phyloP scores from a whole-genome alignment of 768 basidiomycete species.

The Suillus cothurnatus region DNA sequence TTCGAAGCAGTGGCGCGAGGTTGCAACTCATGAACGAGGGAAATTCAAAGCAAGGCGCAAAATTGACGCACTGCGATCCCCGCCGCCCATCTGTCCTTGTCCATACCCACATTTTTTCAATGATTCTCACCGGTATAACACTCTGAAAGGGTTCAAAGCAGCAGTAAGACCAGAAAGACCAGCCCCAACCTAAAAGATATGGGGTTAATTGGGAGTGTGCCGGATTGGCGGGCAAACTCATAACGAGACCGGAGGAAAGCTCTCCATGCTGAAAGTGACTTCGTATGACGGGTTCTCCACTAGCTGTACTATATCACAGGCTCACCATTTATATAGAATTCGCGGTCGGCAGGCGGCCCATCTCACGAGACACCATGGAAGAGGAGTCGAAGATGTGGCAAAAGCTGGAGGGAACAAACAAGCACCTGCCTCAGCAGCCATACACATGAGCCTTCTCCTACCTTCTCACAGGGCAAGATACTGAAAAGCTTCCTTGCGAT shows the following conservation, averaged over 20 bases:
- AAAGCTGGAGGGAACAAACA: background rate
- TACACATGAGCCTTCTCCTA: background rate
- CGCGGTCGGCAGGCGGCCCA: background rate
- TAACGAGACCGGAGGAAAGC: background rate
- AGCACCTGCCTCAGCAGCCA: background rate
- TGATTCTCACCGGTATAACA: slow-evolving; percentile 26
- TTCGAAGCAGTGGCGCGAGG: slow-evolving; percentile 22
- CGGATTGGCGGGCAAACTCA: background rate
- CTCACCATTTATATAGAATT: background rate
- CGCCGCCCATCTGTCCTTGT: slow-evolving; percentile 10
- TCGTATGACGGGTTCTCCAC: background rate
- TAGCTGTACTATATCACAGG: background rate
- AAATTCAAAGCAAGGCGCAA: background rate
- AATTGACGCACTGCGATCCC: slow-evolving; percentile 11
- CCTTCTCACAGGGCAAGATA: background rate
- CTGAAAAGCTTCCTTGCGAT: background rate
- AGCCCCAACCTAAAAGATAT: slow-evolving; percentile 18
- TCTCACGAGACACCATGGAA: slow-evolving; percentile 4
- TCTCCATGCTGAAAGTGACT: background rate
- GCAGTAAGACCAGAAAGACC: slow-evolving; percentile 26
- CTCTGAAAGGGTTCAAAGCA: slow-evolving; percentile 15
- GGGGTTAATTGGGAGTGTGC: background rate
- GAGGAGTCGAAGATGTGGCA: background rate
- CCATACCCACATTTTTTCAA: slow-evolving; percentile 3
- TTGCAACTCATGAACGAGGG: slow-evolving; percentile 19